A percentile compares a stretch with the other conserved stretches of the same genome.
These are phyloP conservation scores for Hyaloscypha variabilis DNA, from an alignment of 495 filamentous ascomycete species.

Conservation along the genomic window DNA sequence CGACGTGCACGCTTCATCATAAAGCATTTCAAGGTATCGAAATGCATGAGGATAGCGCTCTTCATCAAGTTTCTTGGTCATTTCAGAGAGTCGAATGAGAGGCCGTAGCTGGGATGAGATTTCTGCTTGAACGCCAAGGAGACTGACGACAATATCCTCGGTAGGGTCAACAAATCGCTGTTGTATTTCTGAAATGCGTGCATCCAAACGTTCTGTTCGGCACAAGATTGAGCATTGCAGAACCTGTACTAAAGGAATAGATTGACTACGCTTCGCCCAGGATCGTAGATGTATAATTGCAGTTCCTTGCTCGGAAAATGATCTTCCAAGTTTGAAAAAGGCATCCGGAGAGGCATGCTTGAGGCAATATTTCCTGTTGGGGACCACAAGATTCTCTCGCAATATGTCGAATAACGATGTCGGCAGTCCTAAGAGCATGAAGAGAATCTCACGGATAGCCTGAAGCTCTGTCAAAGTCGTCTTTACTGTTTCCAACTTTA, in stretches of 20 bases:
- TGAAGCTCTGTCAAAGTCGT: slow-evolving; percentile 69
- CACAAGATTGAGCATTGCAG: slow-evolving; percentile 48
- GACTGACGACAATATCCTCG: slow-evolving; percentile 49
- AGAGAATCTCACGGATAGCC: slow-evolving; percentile 74
- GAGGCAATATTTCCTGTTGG: slow-evolving; percentile 32
- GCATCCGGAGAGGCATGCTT: slow-evolving; percentile 35
- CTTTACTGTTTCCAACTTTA: slow-evolving; percentile 37
- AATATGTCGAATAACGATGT: slow-evolving; percentile 67
- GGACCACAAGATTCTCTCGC: slow-evolving; percentile 16
- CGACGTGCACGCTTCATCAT: slow-evolving; percentile 62
- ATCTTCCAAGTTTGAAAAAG: slow-evolving; percentile 32
- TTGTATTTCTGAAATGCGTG: slow-evolving; percentile 46
- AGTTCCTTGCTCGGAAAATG: slow-evolving; percentile 38
- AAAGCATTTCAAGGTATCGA: slow-evolving; percentile 68
- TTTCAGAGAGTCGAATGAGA: slow-evolving; percentile 55
- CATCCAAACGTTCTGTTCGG: slow-evolving; percentile 47
- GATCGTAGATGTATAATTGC: slow-evolving; percentile 18
- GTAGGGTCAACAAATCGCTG: slow-evolving; percentile 43
- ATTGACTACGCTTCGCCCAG: slow-evolving; percentile 34
- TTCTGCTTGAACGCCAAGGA: slow-evolving; percentile 65
- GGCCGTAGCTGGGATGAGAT: slow-evolving; percentile 54
- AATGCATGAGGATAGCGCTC: slow-evolving; percentile 32
- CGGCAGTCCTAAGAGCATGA: slow-evolving; percentile 80
- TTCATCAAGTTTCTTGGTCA: slow-evolving; percentile 37
- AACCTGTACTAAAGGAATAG: slow-evolving; percentile 50